phyloP scores from a whole-genome alignment of 2,329 filamentous ascomycete genomes.

The Pseudogymnoascus sp. region DNA sequence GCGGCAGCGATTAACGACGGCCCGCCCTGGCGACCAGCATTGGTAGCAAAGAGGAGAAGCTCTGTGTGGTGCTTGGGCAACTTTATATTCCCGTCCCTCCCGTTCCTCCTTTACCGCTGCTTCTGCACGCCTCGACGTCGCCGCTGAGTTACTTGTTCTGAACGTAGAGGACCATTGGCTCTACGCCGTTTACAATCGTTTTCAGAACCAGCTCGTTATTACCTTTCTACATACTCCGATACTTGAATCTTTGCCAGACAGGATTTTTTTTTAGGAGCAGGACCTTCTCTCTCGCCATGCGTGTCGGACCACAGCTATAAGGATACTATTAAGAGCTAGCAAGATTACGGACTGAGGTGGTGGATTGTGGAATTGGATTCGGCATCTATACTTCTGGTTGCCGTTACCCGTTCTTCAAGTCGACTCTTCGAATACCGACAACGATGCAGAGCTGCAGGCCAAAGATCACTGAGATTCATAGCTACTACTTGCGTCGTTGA shows the following conservation, averaged over 20 bases:
- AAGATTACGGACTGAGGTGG: not conserved
- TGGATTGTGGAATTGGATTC: not conserved
- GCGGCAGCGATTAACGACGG: not conserved
- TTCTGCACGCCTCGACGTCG: constrained; percentile 3
- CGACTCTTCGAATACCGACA: not conserved
- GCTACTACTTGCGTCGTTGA: not conserved
- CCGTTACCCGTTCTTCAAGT: not conserved
- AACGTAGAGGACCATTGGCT: constrained; percentile 1
- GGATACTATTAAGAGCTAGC: constrained; percentile 6
- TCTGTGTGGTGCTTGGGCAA: not conserved
- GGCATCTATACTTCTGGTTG: not conserved
- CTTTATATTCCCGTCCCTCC: constrained; percentile 7
- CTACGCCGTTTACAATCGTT: constrained; percentile 6
- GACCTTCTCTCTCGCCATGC: constrained; percentile 1
- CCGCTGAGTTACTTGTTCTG: constrained; percentile 2
- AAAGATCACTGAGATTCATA: not conserved
- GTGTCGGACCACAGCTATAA: not conserved
- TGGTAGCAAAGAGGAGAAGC: not conserved
- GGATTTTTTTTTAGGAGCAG: not conserved
- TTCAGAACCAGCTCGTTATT: not conserved
- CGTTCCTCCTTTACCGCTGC: not conserved
- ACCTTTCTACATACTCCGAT: not conserved
- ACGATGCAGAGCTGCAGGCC: not conserved
- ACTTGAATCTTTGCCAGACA: not conserved
- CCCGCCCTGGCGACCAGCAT: not conserved